These are phyloP conservation scores for Vicia sativa DNA, from an alignment of 306 rosid genomes.

Conservation along the genomic window DNA sequence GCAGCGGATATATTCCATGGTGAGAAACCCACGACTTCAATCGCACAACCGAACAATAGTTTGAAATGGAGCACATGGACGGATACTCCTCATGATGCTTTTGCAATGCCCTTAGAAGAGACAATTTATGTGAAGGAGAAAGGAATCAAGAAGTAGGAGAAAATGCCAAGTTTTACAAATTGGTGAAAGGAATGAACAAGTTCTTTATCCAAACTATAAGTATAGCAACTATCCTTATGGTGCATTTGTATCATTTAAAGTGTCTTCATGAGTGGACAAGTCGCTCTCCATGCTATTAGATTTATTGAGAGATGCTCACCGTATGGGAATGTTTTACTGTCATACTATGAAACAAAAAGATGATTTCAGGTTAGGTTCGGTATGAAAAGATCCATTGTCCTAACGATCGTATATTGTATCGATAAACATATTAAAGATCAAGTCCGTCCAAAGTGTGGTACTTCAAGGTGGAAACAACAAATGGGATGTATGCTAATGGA, in stretches of 20 bases:
- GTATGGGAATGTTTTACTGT: too few relatives aligned
- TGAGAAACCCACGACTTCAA: neutral
- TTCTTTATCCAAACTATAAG: too few relatives aligned
- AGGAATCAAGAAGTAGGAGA: too few relatives aligned
- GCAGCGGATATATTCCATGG: neutral
- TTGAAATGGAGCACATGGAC: neutral
- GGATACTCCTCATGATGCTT: neutral
- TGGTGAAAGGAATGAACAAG: too few relatives aligned
- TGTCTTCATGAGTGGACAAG: too few relatives aligned
- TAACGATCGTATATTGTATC: neutral
- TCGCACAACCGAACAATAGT: neutral
- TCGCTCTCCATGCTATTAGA: too few relatives aligned
- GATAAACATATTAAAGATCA: neutral
- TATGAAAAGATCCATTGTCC: conserved; percentile 14
- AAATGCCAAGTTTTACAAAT: too few relatives aligned
- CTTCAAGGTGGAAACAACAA: neutral
- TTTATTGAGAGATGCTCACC: too few relatives aligned
- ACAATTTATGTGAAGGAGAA: too few relatives aligned
- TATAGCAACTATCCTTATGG: too few relatives aligned
- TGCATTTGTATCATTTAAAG: too few relatives aligned
- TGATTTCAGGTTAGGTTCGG: neutral
- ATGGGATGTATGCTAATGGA: neutral
- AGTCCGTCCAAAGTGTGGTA: neutral
- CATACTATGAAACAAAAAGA: neutral
- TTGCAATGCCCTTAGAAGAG: neutral